Evolutionary conservation across 768 basidiomycete genomes (phyloP), one percentile per base, ranked within the genome.

Genomic region (Collybia sordida): DNA sequence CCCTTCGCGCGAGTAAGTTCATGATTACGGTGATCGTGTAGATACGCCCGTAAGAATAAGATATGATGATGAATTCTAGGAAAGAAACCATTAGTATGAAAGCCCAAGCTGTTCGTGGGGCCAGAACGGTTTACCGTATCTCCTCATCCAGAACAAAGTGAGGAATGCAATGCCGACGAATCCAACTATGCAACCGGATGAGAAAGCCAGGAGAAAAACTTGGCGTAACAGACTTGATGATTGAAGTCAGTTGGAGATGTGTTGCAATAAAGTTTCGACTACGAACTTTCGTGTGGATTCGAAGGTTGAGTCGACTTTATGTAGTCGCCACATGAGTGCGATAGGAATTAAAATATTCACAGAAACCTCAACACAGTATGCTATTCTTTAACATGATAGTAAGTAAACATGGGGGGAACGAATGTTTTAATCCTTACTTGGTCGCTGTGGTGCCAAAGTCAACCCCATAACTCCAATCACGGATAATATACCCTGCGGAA

Each of bases 1-100:
- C 31, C 23, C 25, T 24, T 18, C 41, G 41, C 3, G 41, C 12
- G 23, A 42, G 23, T 9, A 56, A 49, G 18, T 53, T 56, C 15
- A 37, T 45, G 28, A 56, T 39, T 4, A 56, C 44, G 2, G 55
- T 56, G 15, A 56, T 34, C 28, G 46, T 53, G 24, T 56, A 56
- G 9, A 56, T 18, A 2, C 55, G 55, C n/a, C 55, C 55, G 24
- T 53, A 41, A 23, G 50, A 50, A 12, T 34, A 11, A 4, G 19
- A 43, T 36, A 53, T 28, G 15, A 56, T 28, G n/a, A 42, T 17
- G 17, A 50, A 56, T 14, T 27, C 55, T 56, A 24, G 21, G 7
- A 22, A 28, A 17, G 15, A 21, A 15, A n/a, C 3, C n/a, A 15
- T 1, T 8, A 14, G 27, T 39, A 1, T 28, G 17, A 14, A 3